Base-by-base conservation (phyloP, 805 yeast genomes). In the Spathaspora hagerdaliae region DNA sequence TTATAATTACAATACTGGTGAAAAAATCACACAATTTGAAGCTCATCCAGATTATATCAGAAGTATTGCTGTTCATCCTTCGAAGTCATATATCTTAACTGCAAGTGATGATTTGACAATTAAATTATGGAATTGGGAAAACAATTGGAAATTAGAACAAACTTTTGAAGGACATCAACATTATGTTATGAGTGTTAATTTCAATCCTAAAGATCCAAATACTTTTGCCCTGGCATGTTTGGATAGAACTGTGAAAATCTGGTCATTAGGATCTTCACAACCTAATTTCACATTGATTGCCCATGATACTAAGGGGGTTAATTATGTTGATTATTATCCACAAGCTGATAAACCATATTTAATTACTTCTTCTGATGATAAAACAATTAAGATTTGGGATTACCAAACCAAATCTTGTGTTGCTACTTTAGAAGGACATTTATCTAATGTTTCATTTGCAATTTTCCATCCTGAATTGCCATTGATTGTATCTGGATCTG, bases 391-490 rank as follows among this genome's bases (percentile, higher is more conserved):
- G 58, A 76, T 91, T 42, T 92, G 97, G 96, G 98, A 91, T 68
- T 94, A 94, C 61, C 99, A 94, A 76, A 89, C 97, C 37, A 94
- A 94, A 72, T 82, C 96, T 6, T 85, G 94, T 62, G 96, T 94
- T 41, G 97, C 98, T 9, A 85, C 96, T 27, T 75, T 94, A 56
- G 95, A 86, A 61, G 99, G 97, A 32, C 99, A 94, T 63, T 74
- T 89, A 54, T 80, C 95, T 38, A 94, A 94, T 64, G 99, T 94
- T 37, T 89, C 97, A 27, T 94, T 90, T 72, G 99, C 99, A 7
- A 81, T 91, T 32, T 94, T 91, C 83, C 99, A 94, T 65, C 96
- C 97, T n/a, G 96, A 92, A 59, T 76, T 94, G 59, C 99, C 99
- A 19, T 72, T 92, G 53, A 91, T 94, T 52, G 78, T 94, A 40